Base-by-base conservation (phyloP, 2,329 filamentous ascomycete species). In the Alternaria conjuncta region DNA sequence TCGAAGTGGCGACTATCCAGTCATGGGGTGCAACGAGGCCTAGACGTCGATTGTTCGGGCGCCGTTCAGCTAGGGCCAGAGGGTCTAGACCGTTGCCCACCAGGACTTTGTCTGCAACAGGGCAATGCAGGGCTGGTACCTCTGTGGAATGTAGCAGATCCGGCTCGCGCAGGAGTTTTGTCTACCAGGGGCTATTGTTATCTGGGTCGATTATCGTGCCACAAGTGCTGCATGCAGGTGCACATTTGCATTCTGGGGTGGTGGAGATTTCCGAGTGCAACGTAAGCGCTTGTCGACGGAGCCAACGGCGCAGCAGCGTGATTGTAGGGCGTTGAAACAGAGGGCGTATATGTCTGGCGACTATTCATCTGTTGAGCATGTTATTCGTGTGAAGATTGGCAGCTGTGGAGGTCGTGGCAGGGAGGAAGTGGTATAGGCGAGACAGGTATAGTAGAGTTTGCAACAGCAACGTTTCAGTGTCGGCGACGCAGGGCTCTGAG, bases 211-310 rank as follows among this genome's bases (percentile, higher is more conserved):
- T 25, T 1, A 30, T 44, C 10, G 43, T 28, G 7, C 26, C 32
- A 56, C 32, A 45, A n/a, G 32, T n/a, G 15, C 36, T 57, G 21
- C 50, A 57, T 64, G 58, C 62, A 56, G 58, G 62, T 49, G 43
- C 43, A 44, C 30, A 23, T 46, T 10, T 32, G 55, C 44, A 41
- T 58, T 12, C 46, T 49, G n/a, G 54, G 45, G 57, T 18, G 50
- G 25, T 47, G 50, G 26, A 53, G 36, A 21, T 36, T 46, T 55
- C 50, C 43, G 26, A 32, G 47, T 23, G 46, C 46, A 55, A 49
- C 28, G 18, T 50, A 53, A 53, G 58, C 54, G 25, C 44, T 59
- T n/a, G 50, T 44, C 18, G 54, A 26, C 50, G n/a, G 53, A 45
- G 51, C n/a, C 44, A 28, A 23, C 25, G 23, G 54, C 15, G 46